Evolutionary conservation across 371 early-diverging fungal genomes (phyloP).

Genomic region (Rhizopus microsporus): DNA sequence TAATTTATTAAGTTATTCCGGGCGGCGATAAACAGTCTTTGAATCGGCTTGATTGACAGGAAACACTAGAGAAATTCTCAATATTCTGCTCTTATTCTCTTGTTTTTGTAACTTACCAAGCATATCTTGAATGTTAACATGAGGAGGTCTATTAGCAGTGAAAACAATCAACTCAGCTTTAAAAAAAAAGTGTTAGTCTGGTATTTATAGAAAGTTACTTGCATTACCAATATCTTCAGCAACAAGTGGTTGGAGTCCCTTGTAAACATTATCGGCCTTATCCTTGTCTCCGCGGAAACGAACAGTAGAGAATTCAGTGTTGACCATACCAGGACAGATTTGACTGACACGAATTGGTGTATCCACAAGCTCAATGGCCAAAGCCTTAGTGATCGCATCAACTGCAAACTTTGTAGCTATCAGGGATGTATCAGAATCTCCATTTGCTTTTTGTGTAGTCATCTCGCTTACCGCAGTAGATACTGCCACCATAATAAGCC

Average conservation of each 20-base stretch:
- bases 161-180: slow-evolving; percentile 83
- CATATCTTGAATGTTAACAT: slow-evolving; percentile 82
- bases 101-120: slow-evolving; percentile 30
- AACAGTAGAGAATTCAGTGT: slow-evolving; percentile 91
- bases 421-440: background rate
- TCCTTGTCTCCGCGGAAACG: slow-evolving; percentile 80
- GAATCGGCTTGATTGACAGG: slow-evolving; percentile 79
- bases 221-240: slow-evolving; percentile 66
- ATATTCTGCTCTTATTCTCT: background rate
- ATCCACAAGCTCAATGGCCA: slow-evolving; percentile 77
- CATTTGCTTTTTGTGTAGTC: background rate
- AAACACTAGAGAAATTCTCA: slow-evolving; percentile 41
- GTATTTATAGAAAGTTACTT: background rate
- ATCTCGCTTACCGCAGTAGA: slow-evolving; percentile 70
- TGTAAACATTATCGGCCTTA: slow-evolving; percentile 82
- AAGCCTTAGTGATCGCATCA: slow-evolving; percentile 75
- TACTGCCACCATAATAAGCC: slow-evolving; percentile 75
- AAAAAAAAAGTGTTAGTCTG: background rate
- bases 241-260: slow-evolving; percentile 71
- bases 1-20: slow-evolving; percentile 23
- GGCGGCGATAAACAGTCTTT: slow-evolving; percentile 35
- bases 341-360: slow-evolving; percentile 78
- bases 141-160: slow-evolving; percentile 77
- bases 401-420: slow-evolving; percentile 88
- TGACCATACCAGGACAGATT: slow-evolving; percentile 81